A percentile compares a stretch with the other conserved stretches of the same genome.
Evolutionary conservation across 352 stramenopile species (phyloP).

Genomic region (Phytophthora foliorum): DNA sequence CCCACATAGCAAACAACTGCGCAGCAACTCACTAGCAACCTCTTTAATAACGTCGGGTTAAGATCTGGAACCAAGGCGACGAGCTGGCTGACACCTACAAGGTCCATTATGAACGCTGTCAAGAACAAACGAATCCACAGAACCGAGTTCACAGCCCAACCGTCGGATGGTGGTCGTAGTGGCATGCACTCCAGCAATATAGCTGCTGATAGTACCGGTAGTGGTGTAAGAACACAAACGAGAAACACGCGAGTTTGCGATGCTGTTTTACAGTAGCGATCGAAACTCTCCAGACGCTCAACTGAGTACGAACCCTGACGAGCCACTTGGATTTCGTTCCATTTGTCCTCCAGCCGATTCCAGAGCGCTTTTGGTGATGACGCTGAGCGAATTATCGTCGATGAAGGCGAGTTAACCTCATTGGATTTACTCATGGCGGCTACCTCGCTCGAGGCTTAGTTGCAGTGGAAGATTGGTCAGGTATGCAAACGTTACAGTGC

Average conservation of each 20-base stretch:
- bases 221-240: background rate
- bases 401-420: background rate
- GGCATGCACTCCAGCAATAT: background rate
- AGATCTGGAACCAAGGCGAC: background rate
- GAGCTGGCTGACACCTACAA: background rate
- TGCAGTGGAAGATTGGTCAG: no score
- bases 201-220: background rate
- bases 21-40: background rate
- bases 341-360: background rate
- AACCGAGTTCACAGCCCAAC: background rate
- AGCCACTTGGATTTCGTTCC: background rate
- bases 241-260: background rate
- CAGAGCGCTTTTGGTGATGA: background rate
- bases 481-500: no score
- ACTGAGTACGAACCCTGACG: constrained; percentile 1
- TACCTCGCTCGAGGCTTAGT: no score
- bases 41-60: background rate
- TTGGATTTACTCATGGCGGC: background rate
- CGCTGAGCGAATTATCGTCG: background rate
- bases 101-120: background rate
- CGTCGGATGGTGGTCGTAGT: background rate
- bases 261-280: background rate
- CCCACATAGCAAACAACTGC: background rate
- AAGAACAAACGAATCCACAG: background rate
- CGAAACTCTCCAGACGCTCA: background rate